These are phyloP conservation scores for Anthostomella pinea DNA, from an alignment of 2,329 filamentous ascomycete genomes.

Conservation along the genomic window DNA sequence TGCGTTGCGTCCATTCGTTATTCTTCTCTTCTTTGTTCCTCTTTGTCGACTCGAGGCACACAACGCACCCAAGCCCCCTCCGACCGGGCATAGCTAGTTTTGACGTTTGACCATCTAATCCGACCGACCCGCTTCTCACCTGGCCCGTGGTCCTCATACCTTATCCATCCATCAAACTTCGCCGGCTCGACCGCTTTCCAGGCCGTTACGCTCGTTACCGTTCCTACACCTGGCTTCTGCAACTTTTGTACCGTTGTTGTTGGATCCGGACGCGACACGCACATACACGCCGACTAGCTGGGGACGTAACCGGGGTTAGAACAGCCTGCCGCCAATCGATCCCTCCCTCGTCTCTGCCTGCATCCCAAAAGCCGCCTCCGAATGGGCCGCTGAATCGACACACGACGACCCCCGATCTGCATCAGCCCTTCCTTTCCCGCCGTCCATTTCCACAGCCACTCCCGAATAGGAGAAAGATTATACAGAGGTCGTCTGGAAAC, in stretches of 20 bases:
- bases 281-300: slow-evolving; percentile 4
- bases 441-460: slow-evolving; percentile 18
- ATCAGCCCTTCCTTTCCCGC: slow-evolving; percentile 22
- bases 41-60: slow-evolving; percentile 21
- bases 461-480: slow-evolving; percentile 24
- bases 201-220: slow-evolving; percentile 28
- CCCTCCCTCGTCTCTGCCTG: slow-evolving; percentile 11
- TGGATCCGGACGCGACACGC: slow-evolving; percentile 13
- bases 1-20: slow-evolving; percentile 28
- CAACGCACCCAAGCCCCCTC: slow-evolving; percentile 14
- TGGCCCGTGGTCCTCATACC: slow-evolving; percentile 13
- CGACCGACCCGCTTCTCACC: slow-evolving; percentile 20
- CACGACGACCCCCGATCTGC: slow-evolving; percentile 28
- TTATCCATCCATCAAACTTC: no score
- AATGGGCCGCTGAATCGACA: slow-evolving; percentile 25
- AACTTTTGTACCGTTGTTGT: slow-evolving; percentile 10
- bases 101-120: slow-evolving; percentile 21
- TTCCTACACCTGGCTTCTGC: slow-evolving; percentile 17
- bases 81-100: slow-evolving; percentile 12
- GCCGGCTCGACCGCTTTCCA: slow-evolving; percentile 19
- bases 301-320: slow-evolving; percentile 17
- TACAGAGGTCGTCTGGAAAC: slow-evolving; percentile 18
- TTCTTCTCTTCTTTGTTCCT: slow-evolving; percentile 14
- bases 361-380: slow-evolving; percentile 24
- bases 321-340: slow-evolving; percentile 24